phyloP scores from a whole-genome alignment of 1,284 basidiomycete species.

The Rhodotorula sp. region DNA sequence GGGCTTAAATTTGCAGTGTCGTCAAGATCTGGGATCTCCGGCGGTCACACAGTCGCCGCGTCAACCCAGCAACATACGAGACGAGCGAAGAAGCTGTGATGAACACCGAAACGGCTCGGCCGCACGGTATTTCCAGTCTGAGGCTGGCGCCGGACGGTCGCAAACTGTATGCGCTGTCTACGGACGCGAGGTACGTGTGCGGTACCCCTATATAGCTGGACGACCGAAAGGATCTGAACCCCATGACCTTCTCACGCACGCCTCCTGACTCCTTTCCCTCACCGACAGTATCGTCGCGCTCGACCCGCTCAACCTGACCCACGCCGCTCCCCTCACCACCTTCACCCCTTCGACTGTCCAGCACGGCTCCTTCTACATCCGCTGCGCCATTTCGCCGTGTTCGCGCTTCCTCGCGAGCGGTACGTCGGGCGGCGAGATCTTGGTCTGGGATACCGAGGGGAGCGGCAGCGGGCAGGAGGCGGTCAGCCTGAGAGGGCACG shows the following conservation, averaged over 20 bases:
- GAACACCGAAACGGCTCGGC: slow-evolving; percentile 9
- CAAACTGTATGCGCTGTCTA: slow-evolving; percentile 41
- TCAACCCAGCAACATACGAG: slow-evolving; percentile 42
- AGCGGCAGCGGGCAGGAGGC: slow-evolving; percentile 16
- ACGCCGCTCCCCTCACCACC: slow-evolving; percentile 27
- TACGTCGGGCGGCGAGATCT: slow-evolving; percentile 26
- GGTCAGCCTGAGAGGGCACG: slow-evolving; percentile 36
- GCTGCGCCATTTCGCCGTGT: slow-evolving; percentile 41
- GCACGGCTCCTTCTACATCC: slow-evolving; percentile 41
- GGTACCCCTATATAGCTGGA: neutral
- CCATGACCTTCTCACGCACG: too few relatives aligned
- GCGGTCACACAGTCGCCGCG: slow-evolving; percentile 40
- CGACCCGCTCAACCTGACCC: slow-evolving; percentile 38
- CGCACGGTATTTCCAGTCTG: slow-evolving; percentile 43
- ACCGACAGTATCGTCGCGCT: slow-evolving; percentile 39
- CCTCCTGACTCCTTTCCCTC: neutral
- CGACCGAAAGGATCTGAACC: neutral
- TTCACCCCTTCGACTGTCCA: slow-evolving; percentile 20
- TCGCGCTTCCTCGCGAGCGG: slow-evolving; percentile 42
- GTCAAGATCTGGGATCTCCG: slow-evolving; percentile 46
- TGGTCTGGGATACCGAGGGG: slow-evolving; percentile 37
- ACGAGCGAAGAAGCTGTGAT: slow-evolving; percentile 37
- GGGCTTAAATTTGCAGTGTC: slow-evolving; percentile 10
- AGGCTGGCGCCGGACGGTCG: slow-evolving; percentile 41
- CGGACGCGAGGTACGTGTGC: slow-evolving; percentile 34